Evolutionary conservation across 2,329 filamentous ascomycete species (phyloP).

Genomic region (Stylonectria norvegica): DNA sequence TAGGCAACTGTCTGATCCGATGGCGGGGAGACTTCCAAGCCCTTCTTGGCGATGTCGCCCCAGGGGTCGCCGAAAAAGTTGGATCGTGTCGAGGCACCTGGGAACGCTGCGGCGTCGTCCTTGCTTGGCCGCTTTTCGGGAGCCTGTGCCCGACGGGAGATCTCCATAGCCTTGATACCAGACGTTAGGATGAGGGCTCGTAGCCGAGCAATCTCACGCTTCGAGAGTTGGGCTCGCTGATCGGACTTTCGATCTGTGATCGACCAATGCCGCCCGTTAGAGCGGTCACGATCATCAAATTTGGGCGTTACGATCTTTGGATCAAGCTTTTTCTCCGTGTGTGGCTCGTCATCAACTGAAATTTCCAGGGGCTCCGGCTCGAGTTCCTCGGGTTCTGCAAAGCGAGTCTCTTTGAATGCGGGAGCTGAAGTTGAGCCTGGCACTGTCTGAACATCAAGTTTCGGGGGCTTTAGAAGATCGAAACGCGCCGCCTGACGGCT

Average conservation of each 20-base stretch:
- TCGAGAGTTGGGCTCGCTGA: constrained; percentile 45
- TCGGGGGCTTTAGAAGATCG: constrained; percentile 48
- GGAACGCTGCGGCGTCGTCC: constrained; percentile 13
- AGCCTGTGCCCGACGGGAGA: constrained; percentile 62
- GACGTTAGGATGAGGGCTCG: constrained; percentile 74
- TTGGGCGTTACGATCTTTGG: constrained; percentile 31
- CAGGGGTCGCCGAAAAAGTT: constrained; percentile 32
- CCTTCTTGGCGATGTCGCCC: constrained; percentile 43
- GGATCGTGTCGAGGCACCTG: constrained; percentile 21
- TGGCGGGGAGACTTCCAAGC: constrained; percentile 32
- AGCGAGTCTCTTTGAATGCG: constrained; percentile 12
- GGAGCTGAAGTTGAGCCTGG: constrained; percentile 38
- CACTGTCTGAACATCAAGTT: constrained; percentile 44
- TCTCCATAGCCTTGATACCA: constrained; percentile 85
- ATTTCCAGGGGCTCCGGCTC: constrained; percentile 37
- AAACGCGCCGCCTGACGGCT: constrained; percentile 44
- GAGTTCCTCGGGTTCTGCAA: constrained; percentile 34
- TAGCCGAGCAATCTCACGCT: constrained; percentile 76
- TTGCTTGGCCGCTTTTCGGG: constrained; percentile 36
- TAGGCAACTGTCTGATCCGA: constrained; percentile 37
- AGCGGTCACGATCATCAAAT: constrained; percentile 21
- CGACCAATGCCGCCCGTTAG: constrained; percentile 46
- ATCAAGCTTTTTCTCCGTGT: constrained; percentile 34
- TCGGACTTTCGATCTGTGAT: constrained; percentile 44
- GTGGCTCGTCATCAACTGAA: constrained; percentile 28